A percentile compares a stretch with the other conserved stretches of the same genome.
Conservation (phyloP, 2,329 filamentous ascomycete genomes). For the Bipolaris victoriae region DNA sequence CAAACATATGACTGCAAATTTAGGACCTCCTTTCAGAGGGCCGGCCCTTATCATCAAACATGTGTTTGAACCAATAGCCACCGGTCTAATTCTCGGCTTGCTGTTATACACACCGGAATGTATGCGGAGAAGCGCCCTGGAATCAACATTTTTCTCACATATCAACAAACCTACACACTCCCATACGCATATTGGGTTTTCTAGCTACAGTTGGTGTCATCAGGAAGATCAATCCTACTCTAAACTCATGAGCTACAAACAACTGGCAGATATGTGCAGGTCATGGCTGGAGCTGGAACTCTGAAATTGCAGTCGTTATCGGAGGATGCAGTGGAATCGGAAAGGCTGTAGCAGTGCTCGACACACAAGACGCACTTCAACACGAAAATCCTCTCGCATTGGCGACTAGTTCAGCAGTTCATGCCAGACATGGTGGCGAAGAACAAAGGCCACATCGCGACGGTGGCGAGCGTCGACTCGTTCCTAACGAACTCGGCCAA, state of each 20-base stretch:
- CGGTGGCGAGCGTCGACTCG: constrained; percentile 24
- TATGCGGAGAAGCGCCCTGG: not conserved
- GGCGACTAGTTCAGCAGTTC: constrained; percentile 24
- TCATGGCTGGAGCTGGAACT: constrained; percentile 19
- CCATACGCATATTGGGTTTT: not conserved
- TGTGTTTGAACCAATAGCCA: constrained; percentile 5
- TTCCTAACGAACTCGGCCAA: constrained; percentile 20
- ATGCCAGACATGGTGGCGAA: constrained; percentile 27
- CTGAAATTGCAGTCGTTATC: constrained; percentile 26
- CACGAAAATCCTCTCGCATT: constrained; percentile 27
- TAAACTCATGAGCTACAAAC: constrained; percentile 12
- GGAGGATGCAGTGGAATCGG: constrained; percentile 27
- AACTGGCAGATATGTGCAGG: constrained; percentile 12
- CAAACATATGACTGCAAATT: not conserved
- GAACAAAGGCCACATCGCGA: constrained; percentile 31
- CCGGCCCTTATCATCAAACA: not conserved
- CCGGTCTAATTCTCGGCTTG: constrained; percentile 5
- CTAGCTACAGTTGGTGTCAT: constrained; percentile 3
- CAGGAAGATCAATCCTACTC: constrained; percentile 4
- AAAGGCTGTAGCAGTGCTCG: constrained; percentile 22
- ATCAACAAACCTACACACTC: not conserved
- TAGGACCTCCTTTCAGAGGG: not conserved
- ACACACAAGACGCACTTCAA: constrained; percentile 25
- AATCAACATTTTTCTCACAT: not conserved
- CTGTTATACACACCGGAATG: constrained; percentile 3